phyloP scores from a whole-genome alignment of 352 stramenopile genomes.

The Pythium grandisporangium region DNA sequence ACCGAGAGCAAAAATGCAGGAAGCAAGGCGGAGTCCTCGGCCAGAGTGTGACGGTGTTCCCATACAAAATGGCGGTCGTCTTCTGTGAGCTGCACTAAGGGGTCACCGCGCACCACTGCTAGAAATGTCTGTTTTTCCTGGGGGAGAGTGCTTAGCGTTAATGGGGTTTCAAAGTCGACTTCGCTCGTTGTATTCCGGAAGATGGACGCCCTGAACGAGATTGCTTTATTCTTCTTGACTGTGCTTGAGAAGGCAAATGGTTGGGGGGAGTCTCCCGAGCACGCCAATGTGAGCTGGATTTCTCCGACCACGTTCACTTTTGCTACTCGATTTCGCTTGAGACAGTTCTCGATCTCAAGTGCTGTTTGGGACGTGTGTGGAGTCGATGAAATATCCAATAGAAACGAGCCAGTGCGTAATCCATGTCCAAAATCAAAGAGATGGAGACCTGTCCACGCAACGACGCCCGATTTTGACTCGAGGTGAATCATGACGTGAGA shows the following conservation, averaged over 20 bases:
- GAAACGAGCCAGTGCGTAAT: slow-evolving; percentile 33
- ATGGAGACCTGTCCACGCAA: slow-evolving; percentile 62
- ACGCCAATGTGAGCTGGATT: slow-evolving; percentile 38
- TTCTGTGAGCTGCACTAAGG: slow-evolving; percentile 41
- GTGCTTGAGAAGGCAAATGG: slow-evolving; percentile 59
- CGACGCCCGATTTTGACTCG: slow-evolving; percentile 22
- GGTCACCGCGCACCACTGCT: slow-evolving; percentile 44
- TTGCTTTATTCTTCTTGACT: slow-evolving; percentile 28
- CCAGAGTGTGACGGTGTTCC: slow-evolving; percentile 44
- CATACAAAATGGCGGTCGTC: slow-evolving; percentile 69
- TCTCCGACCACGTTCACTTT: slow-evolving; percentile 26
- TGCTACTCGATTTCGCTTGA: slow-evolving; percentile 17
- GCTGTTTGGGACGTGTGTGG: slow-evolving; percentile 26
- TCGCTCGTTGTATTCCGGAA: slow-evolving; percentile 28
- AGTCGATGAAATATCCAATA: slow-evolving; percentile 32
- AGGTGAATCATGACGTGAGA: slow-evolving; percentile 62
- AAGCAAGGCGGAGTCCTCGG: slow-evolving; percentile 61
- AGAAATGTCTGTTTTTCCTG: slow-evolving; percentile 34
- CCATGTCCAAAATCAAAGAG: slow-evolving; percentile 80
- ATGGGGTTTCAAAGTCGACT: background rate
- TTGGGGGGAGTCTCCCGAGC: slow-evolving; percentile 22
- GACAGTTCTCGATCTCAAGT: slow-evolving; percentile 71
- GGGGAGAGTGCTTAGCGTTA: slow-evolving; percentile 17
- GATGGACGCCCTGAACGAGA: slow-evolving; percentile 62
- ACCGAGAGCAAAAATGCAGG: slow-evolving; percentile 82